Evolutionary conservation across 768 basidiomycete species (phyloP), one percentile per base, ranked within the genome.

Genomic region (Exidia glandulosa): DNA sequence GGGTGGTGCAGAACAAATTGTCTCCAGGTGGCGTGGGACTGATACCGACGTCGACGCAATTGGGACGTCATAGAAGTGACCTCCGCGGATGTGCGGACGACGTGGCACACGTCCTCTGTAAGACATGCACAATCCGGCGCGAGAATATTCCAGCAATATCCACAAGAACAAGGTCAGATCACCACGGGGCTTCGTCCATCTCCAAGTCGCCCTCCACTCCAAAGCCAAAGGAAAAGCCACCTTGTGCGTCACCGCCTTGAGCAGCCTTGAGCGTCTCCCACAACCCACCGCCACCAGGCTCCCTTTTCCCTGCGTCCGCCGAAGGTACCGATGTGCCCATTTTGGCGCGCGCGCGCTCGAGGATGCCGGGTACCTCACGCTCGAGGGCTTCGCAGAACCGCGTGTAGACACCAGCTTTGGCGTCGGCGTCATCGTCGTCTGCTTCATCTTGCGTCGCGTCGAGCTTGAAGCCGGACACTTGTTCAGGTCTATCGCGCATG

Each of bases 381-480:
- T 23, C 25, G 1, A 67, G 54, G 30, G 60, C 62, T 14, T 37
- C 54, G 16, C 41, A 32, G 32, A 69, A 66, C 16, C 59, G 50
- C 12, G 41, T 59, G 48, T 59, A 65, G 13, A 65, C 54, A 25
- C 12, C 45, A 6, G 14, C 16, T 27, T 54, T 54, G 29, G 50
- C 50, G 30, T 29, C 27, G 25, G 50, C 50, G 30, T 54, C 50
- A 31, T 54, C 50, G 50, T 54, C 50, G 19, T 54, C 50, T 27
- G 50, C 50, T 25, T 54, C 50, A 23, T 54, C 50, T 27, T 54
- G 50, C 25, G 50, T 13, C n/a, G 36, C 19, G 25, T 34, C 27
- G 31, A 59, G 54, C 58, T 64, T 64, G 58, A 69, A 69, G 27
- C 68, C 68, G 3, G 66, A 67, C 5, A 68, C 59, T 36, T 69